Conservation (phyloP, 2,329 filamentous ascomycete species). For the Endothia cerciana region DNA sequence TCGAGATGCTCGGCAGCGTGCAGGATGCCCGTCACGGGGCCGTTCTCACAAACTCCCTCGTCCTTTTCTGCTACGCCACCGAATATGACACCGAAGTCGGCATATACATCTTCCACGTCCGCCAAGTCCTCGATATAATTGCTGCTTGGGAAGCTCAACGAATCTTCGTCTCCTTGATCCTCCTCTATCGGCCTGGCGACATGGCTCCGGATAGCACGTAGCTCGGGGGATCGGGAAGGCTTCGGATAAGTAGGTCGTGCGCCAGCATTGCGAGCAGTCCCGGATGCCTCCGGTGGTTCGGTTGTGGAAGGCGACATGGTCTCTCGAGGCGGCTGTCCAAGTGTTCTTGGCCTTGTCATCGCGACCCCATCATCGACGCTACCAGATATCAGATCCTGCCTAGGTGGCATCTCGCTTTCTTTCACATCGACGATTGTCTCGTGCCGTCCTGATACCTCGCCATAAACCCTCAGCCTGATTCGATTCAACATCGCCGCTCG, state of each 20-base stretch:
- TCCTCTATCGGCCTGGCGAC: slow-evolving; percentile 26
- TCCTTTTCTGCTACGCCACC: slow-evolving; percentile 42
- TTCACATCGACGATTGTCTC: slow-evolving; percentile 28
- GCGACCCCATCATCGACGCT: too few species aligned
- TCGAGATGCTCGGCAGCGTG: slow-evolving; percentile 47
- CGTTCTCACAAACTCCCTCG: slow-evolving; percentile 33
- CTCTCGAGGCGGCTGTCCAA: neutral
- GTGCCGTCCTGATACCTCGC: slow-evolving; percentile 40
- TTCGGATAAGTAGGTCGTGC: slow-evolving; percentile 30
- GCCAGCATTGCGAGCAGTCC: neutral
- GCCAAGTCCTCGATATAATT: slow-evolving; percentile 48
- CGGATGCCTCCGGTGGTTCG: neutral
- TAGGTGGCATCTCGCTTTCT: neutral
- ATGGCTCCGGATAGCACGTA: slow-evolving; percentile 32
- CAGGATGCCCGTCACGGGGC: neutral
- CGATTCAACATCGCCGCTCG: slow-evolving; percentile 70
- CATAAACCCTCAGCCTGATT: slow-evolving; percentile 52
- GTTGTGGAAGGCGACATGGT: neutral
- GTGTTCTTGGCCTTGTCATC: neutral
- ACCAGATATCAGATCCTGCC: neutral
- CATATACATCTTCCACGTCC: slow-evolving; percentile 56
- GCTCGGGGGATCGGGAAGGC: slow-evolving; percentile 42
- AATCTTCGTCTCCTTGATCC: slow-evolving; percentile 46
- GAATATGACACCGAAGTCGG: slow-evolving; percentile 58
- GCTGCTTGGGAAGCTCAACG: slow-evolving; percentile 51